Evolutionary conservation across 345 rosid species (phyloP), one percentile per base, ranked within the genome.

Genomic region (Eucalyptus polybractea): DNA sequence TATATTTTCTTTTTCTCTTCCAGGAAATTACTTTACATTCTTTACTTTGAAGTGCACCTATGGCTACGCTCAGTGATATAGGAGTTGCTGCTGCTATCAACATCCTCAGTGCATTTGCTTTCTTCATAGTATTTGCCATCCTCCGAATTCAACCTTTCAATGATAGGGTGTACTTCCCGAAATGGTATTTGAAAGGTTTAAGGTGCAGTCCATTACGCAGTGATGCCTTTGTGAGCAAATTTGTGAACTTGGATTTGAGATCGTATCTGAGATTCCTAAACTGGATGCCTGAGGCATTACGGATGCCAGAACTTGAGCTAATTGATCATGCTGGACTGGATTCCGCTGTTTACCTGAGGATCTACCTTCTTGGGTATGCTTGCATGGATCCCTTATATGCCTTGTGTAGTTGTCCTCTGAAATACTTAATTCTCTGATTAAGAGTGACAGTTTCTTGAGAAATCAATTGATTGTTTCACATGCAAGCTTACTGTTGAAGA

Each of bases 201-300:
- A 94, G 99, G 92, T 90, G 90, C 92, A 95, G 97, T 80, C 98
- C 98, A 3, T 53, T 93, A 42, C 88, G 91, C 21, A 49, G 91
- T 1, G 96, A 98, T 65, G 95, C 97, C 45, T 90, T 95, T 44
- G 97, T 87, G 24, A 93, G 95, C 93, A 97, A 94, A 91, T 92
- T 97, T 87, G 93, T 97, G 91, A 97, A 97, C 90, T 88, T 97
- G 87, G 98, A 97, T 93, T 93, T 97, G 87, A 90, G 94, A 87
- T 95, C 96, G 13, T 97, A 97, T 90, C 29, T 91, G 45, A 94
- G 91, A 87, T 97, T 97, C 91, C 93, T 97, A 80, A 95, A 90
- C 89, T 97, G 99, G 99, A 97, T 97, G 98, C 98, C 97, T 22
- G 97, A 92, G 40, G 99, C 99, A 4, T 87, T 97, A 80, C 95